phyloP scores from a whole-genome alignment of 768 basidiomycete species.

The Serendipita sp. region DNA sequence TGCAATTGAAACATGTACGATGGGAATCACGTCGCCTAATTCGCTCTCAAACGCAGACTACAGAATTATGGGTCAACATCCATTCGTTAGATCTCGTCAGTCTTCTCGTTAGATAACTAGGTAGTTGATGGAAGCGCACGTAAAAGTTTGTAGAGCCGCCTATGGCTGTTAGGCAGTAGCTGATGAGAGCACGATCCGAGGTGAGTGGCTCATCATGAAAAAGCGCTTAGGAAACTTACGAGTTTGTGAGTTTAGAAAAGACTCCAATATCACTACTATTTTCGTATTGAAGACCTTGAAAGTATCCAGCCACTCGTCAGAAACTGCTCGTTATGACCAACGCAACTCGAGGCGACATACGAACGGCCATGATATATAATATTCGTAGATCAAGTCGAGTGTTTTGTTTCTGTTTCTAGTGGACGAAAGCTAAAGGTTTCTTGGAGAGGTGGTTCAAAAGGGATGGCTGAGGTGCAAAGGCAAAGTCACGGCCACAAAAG shows the following conservation, averaged over 20 bases:
- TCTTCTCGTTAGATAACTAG: not conserved
- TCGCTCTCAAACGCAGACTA: conserved; percentile 85
- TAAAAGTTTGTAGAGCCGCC: conserved; percentile 96
- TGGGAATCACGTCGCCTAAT: conserved; percentile 80
- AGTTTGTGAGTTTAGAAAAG: conserved; percentile 91
- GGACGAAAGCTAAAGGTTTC: too few relatives aligned
- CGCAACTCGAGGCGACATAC: conserved; percentile 23
- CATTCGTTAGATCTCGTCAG: too few relatives aligned
- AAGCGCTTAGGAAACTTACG: conserved; percentile 15
- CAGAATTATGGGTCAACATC: not conserved
- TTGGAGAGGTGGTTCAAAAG: too few relatives aligned
- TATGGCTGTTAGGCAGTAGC: conserved; percentile 87
- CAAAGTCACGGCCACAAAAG: not conserved
- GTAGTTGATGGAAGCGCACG: conserved; percentile 12
- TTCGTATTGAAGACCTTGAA: conserved; percentile 74
- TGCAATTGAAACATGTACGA: conserved; percentile 89
- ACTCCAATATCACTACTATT: conserved; percentile 93
- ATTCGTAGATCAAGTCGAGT: not conserved
- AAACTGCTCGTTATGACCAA: not conserved
- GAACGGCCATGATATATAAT: conserved; percentile 42
- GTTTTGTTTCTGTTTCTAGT: not conserved
- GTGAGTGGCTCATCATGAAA: not conserved
- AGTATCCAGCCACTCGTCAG: conserved; percentile 7
- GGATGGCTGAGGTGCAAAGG: too few relatives aligned
- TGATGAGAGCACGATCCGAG: conserved; percentile 16